Evolutionary conservation across 805 yeast species (phyloP).

Genomic region (Barnettozyma sucrosica): DNA sequence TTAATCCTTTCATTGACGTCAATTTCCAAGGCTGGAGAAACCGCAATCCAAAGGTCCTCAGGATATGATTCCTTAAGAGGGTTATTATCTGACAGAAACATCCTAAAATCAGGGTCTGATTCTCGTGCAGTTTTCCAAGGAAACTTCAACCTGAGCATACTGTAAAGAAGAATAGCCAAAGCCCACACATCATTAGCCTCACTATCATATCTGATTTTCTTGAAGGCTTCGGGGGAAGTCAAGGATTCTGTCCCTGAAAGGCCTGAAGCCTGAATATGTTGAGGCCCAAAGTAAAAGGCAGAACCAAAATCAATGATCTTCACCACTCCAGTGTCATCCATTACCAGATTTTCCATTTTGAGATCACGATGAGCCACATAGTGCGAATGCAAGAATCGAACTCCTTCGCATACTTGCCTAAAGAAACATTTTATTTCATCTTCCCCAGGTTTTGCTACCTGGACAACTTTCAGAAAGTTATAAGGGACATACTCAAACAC

Average conservation of each 20-base stretch:
- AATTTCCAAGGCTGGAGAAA: conserved; percentile 2
- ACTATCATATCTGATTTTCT: conserved; percentile 65
- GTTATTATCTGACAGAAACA: conserved; percentile 1
- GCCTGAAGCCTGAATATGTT: conserved; percentile 62
- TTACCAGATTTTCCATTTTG: conserved; percentile 87
- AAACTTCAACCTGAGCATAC: conserved; percentile 50
- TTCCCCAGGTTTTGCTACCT: conserved; percentile 65
- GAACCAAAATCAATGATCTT: conserved; percentile 92
- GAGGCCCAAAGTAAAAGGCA: conserved; percentile 59
- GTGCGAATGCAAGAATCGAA: conserved; percentile 59
- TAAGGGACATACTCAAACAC: conserved; percentile 88
- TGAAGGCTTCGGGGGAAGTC: conserved; percentile 83
- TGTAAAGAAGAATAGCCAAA: conserved; percentile 77
- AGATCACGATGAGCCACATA: conserved; percentile 90
- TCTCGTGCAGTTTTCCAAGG: conserved; percentile 45
- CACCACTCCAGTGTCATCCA: conserved; percentile 61
- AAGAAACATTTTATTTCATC: conserved; percentile 73
- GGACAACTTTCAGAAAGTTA: conserved; percentile 83
- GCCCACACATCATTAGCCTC: conserved; percentile 85
- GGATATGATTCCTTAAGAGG: conserved; percentile 8
- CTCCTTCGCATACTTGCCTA: conserved; percentile 72
- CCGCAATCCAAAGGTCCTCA: neutral
- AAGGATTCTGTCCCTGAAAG: conserved; percentile 92
- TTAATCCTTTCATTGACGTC: conserved; percentile 10
- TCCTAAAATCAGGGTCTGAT: conserved; percentile 26